Evolutionary conservation across 2,329 filamentous ascomycete species (phyloP).

Genomic region (Paramyrothecium sp.): DNA sequence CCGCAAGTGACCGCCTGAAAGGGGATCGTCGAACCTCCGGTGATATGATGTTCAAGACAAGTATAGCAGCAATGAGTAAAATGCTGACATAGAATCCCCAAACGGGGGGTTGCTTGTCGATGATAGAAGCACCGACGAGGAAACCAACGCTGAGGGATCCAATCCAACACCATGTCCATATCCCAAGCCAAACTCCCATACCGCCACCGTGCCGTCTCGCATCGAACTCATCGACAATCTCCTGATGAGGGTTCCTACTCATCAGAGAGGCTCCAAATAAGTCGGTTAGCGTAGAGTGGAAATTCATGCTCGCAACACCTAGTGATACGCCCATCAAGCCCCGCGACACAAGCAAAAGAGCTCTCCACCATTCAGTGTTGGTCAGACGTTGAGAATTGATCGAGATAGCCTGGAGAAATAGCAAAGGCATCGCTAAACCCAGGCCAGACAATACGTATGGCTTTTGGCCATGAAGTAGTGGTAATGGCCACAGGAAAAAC

Average conservation of each 20-base stretch:
- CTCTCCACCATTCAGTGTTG: slow-evolving; percentile 53
- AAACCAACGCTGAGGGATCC: slow-evolving; percentile 72
- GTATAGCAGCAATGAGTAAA: slow-evolving; percentile 61
- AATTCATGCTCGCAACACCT: slow-evolving; percentile 77
- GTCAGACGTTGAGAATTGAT: slow-evolving; percentile 57
- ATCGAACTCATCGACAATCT: slow-evolving; percentile 65
- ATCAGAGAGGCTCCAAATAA: slow-evolving; percentile 75
- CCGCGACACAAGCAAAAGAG: slow-evolving; percentile 61
- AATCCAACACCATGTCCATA: slow-evolving; percentile 77
- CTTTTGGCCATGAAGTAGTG: slow-evolving; percentile 73
- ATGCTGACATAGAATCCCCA: slow-evolving; percentile 79
- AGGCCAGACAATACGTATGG: slow-evolving; percentile 72
- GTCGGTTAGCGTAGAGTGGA: slow-evolving; percentile 68
- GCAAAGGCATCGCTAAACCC: slow-evolving; percentile 66
- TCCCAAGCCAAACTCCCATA: slow-evolving; percentile 75
- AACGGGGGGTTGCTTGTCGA: slow-evolving; percentile 60
- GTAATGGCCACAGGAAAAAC: slow-evolving; percentile 71
- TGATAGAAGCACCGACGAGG: slow-evolving; percentile 67
- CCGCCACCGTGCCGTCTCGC: slow-evolving; percentile 73
- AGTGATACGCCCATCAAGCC: slow-evolving; percentile 66
- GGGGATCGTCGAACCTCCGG: slow-evolving; percentile 71
- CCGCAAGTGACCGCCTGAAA: slow-evolving; percentile 66
- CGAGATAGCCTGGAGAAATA: slow-evolving; percentile 73
- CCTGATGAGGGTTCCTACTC: slow-evolving; percentile 70
- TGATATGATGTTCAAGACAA: slow-evolving; percentile 68